These are phyloP conservation scores for Voacanga thouarsii DNA, from an alignment of 257 asterid genomes.

Conservation along the genomic window DNA sequence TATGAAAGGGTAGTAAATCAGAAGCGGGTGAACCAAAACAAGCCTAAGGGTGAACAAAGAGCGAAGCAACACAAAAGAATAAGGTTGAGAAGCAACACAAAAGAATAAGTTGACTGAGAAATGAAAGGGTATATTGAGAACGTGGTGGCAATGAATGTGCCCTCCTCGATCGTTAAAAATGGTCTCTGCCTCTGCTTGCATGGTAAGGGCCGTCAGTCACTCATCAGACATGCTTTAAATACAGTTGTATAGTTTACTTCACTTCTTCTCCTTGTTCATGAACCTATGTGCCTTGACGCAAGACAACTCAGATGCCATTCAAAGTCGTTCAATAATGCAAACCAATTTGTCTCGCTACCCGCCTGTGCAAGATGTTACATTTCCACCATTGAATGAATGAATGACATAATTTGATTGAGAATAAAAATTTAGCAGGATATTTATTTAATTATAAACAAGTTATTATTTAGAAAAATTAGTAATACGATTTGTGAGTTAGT, in stretches of 20 bases:
- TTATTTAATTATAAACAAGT: no score
- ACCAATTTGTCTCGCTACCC: no score
- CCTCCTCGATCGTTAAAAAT: neutral
- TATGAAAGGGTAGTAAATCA: no score
- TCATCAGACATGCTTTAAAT: conserved; percentile 14
- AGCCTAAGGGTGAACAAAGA: neutral
- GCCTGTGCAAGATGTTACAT: no score
- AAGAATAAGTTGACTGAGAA: neutral
- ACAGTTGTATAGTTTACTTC: neutral
- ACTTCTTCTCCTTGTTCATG: neutral
- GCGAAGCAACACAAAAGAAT: neutral
- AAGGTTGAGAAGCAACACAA: neutral
- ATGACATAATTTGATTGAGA: no score
- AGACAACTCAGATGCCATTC: no score
- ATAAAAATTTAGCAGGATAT: no score
- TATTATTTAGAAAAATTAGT: no score
- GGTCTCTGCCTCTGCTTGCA: neutral
- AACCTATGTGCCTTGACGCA: neutral
- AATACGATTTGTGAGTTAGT: no score
- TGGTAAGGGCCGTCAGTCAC: neutral
- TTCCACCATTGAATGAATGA: no score
- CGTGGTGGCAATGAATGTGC: neutral
- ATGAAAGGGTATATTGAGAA: neutral
- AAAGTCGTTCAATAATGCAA: no score
- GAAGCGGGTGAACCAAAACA: no score